Conservation (phyloP, 129 eudicot genomes). For the Helianthus annuus region HanXRQr2.0-SUNRISE NC_035447.2:82657565-82658064, state of each 20-base stretch:
- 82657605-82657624: neutral
- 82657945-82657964: too few relatives aligned
- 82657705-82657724: conserved; percentile 88
- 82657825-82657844: conserved; percentile 97
- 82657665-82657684: conserved; percentile 71
- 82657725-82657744: conserved; percentile 98
- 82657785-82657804: conserved; percentile 96
- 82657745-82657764: conserved; percentile 99
- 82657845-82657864: conserved; percentile 79
- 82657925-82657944: too few relatives aligned
- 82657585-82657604: neutral
- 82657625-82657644: too few relatives aligned
- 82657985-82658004: too few relatives aligned
- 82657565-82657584: neutral
- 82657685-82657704: conserved; percentile 88
- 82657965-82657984: too few relatives aligned
- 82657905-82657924: too few relatives aligned
- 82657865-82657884: too few relatives aligned
- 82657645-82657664: neutral
- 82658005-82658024: too few relatives aligned
- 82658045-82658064: too few relatives aligned
- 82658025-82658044: too few relatives aligned
- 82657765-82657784: conserved; percentile 99
- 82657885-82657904: too few relatives aligned
- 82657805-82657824: conserved; percentile 88